Base-by-base conservation (phyloP, 2,329 filamentous ascomycete genomes). In the Ambrosiella cleistominuta region DNA sequence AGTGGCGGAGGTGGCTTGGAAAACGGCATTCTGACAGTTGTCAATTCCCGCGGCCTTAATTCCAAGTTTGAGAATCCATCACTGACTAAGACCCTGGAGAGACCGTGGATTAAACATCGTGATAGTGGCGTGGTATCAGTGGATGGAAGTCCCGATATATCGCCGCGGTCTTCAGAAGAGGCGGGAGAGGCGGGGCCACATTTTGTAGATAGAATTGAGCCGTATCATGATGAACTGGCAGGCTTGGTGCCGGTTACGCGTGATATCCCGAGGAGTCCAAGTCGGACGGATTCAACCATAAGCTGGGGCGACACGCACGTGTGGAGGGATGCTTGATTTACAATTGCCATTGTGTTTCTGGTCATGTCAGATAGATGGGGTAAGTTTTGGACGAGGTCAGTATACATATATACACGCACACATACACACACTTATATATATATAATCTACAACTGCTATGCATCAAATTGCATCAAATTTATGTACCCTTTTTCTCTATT, bases 61-160 rank as follows among this genome's bases (percentile, higher is more conserved):
- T 42, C 39, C n/a, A 74, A 73, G 53, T 94, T 89, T 68, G 73
- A 89, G 54, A 93, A 91, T 64, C 88, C 88, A 1, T 91, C 80
- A 66, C 71, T 94, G 9, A 73, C 83, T 3, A 71, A 74, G 38
- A 82, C 83, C 74, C 72, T 89, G n/a, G 75, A 82, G 64, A 79
- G 81, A 63, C 77, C 83, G 0, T 88, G 85, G 85, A 80, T 88
- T 56, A 79, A 80, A 63, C 67, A 72, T 54, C 35, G 44, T 13
- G 44, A 47, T 47, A 17, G 9, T 8, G 44, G 27, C 27, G 40
- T 42, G 40, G n/a, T 42, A 42, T 11, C n/a, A 8, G 5, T 42
- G 5, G 40, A 27, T 27, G 27, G 27, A 27, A 27, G 27, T 27
- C 27, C 27, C 27, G 4, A 27, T 27, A 27, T 27, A 27, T 27